phyloP scores from a whole-genome alignment of 1,139 yeast species.

The Candida pseudoviswanathii region DNA sequence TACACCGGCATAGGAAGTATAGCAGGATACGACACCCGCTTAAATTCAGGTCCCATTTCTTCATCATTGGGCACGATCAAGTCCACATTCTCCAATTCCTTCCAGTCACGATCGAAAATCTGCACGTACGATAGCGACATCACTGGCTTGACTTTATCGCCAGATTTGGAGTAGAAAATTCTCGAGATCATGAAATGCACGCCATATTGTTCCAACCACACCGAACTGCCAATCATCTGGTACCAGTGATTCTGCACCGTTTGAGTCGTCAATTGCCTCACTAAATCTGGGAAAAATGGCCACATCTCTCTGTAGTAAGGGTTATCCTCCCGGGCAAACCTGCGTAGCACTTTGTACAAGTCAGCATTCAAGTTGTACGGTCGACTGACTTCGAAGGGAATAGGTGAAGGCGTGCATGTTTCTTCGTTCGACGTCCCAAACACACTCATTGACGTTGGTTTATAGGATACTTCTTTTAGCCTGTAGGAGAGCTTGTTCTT shows the following conservation, averaged over 20 bases:
- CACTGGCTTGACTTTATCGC: constrained; percentile 23
- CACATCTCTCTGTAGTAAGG: constrained; percentile 21
- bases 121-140: constrained; percentile 24
- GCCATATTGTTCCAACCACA: constrained; percentile 34
- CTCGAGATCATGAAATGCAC: constrained; percentile 36
- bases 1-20: constrained; percentile 37
- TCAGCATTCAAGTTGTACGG: constrained; percentile 11
- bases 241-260: constrained; percentile 27
- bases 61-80: constrained; percentile 17
- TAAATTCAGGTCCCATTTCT: background rate
- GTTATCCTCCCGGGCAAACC: constrained; percentile 12
- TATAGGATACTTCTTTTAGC: background rate
- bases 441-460: background rate
- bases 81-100: constrained; percentile 24
- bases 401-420: background rate
- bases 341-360: constrained; percentile 15
- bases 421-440: constrained; percentile 1
- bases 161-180: constrained; percentile 25
- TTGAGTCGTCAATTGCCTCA: constrained; percentile 20
- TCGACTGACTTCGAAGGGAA: constrained; percentile 7
- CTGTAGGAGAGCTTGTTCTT: background rate
- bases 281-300: constrained; percentile 21
- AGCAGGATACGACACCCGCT: constrained; percentile 28
- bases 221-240: constrained; percentile 33
- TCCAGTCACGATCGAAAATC: constrained; percentile 28